Percentiles rank a stretch among this genome's conserved stretches.
phyloP scores from a whole-genome alignment of 805 yeast species.

The Kregervanrija pseudodelftensis region DNA sequence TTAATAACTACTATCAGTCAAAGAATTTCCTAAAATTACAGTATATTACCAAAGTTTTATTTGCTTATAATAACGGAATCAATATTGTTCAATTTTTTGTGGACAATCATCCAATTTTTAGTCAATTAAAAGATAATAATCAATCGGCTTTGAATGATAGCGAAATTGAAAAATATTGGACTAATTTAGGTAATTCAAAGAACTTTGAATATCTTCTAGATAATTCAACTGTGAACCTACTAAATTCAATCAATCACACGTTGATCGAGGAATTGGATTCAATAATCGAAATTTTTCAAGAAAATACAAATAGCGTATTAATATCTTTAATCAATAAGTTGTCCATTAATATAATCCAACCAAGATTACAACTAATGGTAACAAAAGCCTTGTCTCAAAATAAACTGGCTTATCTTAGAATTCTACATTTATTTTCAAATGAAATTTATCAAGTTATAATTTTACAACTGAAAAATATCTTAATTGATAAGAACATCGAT shows the following conservation, averaged over 20 bases:
- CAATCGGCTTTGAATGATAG: constrained; percentile 12
- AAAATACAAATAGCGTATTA: constrained; percentile 55
- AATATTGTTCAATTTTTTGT: constrained; percentile 79
- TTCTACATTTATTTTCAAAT: constrained; percentile 59
- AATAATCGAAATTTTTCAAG: constrained; percentile 59
- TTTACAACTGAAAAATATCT: constrained; percentile 55
- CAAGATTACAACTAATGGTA: constrained; percentile 49
- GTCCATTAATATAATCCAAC: constrained; percentile 63
- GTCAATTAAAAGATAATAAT: constrained; percentile 32
- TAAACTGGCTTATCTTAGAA: constrained; percentile 67
- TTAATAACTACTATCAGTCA: constrained; percentile 65
- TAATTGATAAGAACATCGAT: constrained; percentile 40
- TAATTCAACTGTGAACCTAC: constrained; percentile 40
- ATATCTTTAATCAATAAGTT: constrained; percentile 66
- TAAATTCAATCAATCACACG: constrained; percentile 51
- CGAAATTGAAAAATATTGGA: constrained; percentile 41
- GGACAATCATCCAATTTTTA: constrained; percentile 67
- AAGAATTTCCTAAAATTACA: constrained; percentile 66
- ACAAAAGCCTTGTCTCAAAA: constrained; percentile 57
- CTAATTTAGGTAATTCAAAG: constrained; percentile 51
- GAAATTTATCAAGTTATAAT: constrained; percentile 49
- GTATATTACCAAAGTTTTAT: constrained; percentile 65
- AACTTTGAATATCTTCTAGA: constrained; percentile 42
- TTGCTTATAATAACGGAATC: constrained; percentile 78
- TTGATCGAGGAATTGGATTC: constrained; percentile 67